phyloP scores from a whole-genome alignment of 2,329 filamentous ascomycete species.

The Aspergillus niger region DNA sequence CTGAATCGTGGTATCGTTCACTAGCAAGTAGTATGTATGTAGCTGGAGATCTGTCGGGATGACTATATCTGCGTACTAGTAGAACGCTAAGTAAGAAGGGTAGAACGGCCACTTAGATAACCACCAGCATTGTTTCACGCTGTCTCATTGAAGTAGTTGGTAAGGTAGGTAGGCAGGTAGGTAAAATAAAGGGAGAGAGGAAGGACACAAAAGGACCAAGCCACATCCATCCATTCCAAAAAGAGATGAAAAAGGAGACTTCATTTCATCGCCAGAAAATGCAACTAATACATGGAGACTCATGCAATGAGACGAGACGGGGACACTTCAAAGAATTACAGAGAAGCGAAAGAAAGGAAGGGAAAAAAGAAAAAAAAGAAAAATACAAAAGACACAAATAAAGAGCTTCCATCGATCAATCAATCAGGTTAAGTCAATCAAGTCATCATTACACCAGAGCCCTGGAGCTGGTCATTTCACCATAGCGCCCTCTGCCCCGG shows the following conservation, averaged over 20 bases:
- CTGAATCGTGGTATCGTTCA: neutral
- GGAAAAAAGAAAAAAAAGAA: neutral
- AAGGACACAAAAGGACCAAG: neutral
- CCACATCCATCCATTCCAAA: neutral
- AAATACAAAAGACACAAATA: neutral
- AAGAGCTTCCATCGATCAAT: conserved; percentile 3
- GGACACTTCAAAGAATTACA: conserved; percentile 8
- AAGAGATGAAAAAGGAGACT: neutral
- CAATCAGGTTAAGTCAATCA: conserved; percentile 1
- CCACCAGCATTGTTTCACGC: neutral
- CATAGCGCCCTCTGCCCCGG: conserved; percentile 83
- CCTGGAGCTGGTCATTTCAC: conserved; percentile 80
- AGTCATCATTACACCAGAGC: conserved; percentile 27
- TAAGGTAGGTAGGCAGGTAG: neutral
- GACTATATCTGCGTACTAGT: no score
- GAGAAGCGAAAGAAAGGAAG: conserved; percentile 11
- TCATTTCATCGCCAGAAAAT: conserved; percentile 6
- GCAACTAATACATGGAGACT: neutral
- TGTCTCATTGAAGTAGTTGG: neutral
- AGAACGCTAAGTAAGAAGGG: neutral
- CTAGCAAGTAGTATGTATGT: neutral
- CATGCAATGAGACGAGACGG: neutral
- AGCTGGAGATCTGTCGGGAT: no score
- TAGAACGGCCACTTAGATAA: neutral
- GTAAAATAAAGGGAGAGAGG: neutral